Conservation (phyloP, 371 early-diverging fungal genomes). For the Mucor irregularis region DNA sequence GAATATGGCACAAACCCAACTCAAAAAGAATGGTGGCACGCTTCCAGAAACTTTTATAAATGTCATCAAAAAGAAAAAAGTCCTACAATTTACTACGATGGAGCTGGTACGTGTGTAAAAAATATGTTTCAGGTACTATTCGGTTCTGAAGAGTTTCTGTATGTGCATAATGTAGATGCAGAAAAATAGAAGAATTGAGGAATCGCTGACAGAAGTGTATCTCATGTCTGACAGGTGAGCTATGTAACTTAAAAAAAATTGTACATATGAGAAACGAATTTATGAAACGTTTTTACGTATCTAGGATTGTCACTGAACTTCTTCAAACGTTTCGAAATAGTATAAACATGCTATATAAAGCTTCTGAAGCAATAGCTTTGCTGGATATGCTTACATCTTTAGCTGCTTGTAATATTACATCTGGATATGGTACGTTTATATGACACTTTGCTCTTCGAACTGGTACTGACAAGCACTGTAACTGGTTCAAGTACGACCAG, state of each 20-base stretch:
- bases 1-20: slow-evolving; percentile 39
- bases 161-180: slow-evolving; percentile 32
- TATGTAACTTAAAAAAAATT: too few relatives aligned
- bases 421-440: slow-evolving; percentile 46
- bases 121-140: neutral
- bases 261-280: neutral
- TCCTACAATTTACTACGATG: slow-evolving; percentile 72
- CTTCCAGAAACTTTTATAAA: slow-evolving; percentile 63
- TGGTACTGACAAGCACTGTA: neutral
- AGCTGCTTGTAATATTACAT: slow-evolving; percentile 59
- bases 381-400: slow-evolving; percentile 83
- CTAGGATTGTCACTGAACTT: slow-evolving; percentile 65
- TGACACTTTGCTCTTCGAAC: neutral
- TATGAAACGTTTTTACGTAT: neutral
- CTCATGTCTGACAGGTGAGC: slow-evolving; percentile 83
- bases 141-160: too few relatives aligned
- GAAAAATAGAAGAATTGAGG: slow-evolving; percentile 70
- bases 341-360: slow-evolving; percentile 71
- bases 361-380: slow-evolving; percentile 80
- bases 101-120: slow-evolving; percentile 55
- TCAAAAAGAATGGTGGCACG: slow-evolving; percentile 27
- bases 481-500: slow-evolving; percentile 71
- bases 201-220: slow-evolving; percentile 85
- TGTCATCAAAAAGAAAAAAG: slow-evolving; percentile 60
- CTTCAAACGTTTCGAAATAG: slow-evolving; percentile 56